Conservation (phyloP, 1,284 basidiomycete species). For the Laetiporus sulphureus region DNA sequence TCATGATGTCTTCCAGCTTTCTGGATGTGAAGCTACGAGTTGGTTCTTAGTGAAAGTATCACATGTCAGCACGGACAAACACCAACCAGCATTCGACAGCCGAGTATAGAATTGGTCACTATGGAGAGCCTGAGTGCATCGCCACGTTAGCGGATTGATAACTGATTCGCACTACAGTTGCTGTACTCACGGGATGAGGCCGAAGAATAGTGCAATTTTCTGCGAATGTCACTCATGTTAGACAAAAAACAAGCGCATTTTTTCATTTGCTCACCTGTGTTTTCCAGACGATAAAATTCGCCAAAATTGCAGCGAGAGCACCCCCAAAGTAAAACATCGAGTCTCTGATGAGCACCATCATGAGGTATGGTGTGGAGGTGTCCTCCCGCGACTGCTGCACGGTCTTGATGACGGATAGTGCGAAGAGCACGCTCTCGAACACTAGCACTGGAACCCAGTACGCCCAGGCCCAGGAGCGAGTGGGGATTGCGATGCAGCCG, state of each 20-base stretch:
- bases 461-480: conserved; percentile 6
- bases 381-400: conserved; percentile 1
- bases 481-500: background rate
- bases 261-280: too few relatives aligned
- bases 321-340: conserved; percentile 9
- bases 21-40: conserved; percentile 1
- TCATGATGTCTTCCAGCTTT: background rate
- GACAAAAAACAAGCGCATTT: too few relatives aligned
- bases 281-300: conserved; percentile 9
- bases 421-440: conserved; percentile 6
- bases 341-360: conserved; percentile 8
- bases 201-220: too few relatives aligned
- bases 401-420: conserved; percentile 2
- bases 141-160: too few relatives aligned
- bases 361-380: conserved; percentile 1
- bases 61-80: too few relatives aligned
- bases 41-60: too few relatives aligned
- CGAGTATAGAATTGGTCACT: too few relatives aligned
- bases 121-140: too few relatives aligned
- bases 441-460: conserved; percentile 8
- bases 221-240: too few relatives aligned
- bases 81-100: too few relatives aligned
- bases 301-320: conserved; percentile 3
- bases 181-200: too few relatives aligned
- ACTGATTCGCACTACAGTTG: too few relatives aligned